A percentile compares a stretch with the other conserved stretches of the same genome.
Evolutionary conservation across 176 grass and related monocot genomes (phyloP).

Genomic region (Eragrostis nindensis): DNA sequence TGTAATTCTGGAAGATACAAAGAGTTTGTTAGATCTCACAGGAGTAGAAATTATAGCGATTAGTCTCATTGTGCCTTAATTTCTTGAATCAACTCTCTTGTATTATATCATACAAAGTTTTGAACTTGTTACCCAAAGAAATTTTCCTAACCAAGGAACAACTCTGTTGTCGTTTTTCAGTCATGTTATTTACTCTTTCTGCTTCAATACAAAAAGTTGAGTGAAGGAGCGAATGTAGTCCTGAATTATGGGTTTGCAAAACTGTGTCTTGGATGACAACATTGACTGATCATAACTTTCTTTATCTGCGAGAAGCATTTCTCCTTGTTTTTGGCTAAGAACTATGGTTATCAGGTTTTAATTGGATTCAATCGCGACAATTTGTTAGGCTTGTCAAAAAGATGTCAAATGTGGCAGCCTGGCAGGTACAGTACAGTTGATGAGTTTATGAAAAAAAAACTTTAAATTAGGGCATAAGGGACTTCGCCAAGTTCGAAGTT

Average conservation of each 20-base stretch:
- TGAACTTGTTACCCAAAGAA: slow-evolving; percentile 7
- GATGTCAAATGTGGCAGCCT: not conserved
- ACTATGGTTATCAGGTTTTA: not conserved
- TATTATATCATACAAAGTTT: slow-evolving; percentile 40
- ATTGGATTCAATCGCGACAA: not conserved
- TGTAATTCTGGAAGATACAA: slow-evolving; percentile 34
- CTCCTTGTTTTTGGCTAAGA: too few species aligned
- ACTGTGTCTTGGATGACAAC: not conserved
- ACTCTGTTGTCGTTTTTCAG: not conserved
- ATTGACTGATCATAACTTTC: too few species aligned
- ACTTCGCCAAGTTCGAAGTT: too few species aligned
- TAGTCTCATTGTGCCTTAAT: slow-evolving; percentile 1
- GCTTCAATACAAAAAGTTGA: not conserved
- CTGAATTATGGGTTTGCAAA: not conserved
- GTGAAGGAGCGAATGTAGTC: not conserved
- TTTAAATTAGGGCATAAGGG: too few species aligned
- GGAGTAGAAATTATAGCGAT: slow-evolving; percentile 38
- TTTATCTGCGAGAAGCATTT: not conserved
- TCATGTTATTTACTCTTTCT: not conserved
- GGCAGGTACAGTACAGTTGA: not conserved
- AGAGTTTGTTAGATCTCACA: slow-evolving; percentile 29
- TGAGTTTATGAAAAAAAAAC: not conserved
- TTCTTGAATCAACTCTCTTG: not conserved
- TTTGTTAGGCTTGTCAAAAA: not conserved
- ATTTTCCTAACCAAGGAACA: not conserved